Percentiles rank a stretch among this genome's conserved stretches.
Conservation (phyloP, 2,329 filamentous ascomycete species). For the Apiospora aurea region DNA sequence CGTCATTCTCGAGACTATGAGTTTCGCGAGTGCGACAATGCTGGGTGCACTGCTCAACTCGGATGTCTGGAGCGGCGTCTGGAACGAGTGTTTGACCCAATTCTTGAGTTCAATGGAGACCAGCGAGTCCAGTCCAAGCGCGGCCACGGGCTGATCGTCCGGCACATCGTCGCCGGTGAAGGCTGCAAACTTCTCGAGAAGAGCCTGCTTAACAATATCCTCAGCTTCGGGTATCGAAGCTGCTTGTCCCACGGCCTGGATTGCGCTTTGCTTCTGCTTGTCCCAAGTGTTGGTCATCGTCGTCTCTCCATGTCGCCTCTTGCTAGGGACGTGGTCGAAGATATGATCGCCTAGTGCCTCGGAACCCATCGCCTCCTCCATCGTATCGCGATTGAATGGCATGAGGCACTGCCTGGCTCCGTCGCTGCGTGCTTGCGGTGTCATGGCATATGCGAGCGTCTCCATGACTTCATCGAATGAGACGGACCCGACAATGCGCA, state of each 20-base stretch:
- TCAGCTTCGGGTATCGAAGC: conserved; percentile 29
- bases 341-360: conserved; percentile 27
- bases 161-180: neutral
- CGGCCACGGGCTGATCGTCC: neutral
- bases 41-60: conserved; percentile 29
- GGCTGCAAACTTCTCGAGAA: conserved; percentile 23
- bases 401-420: conserved; percentile 29
- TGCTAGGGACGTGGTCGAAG: conserved; percentile 29
- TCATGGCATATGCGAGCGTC: conserved; percentile 31
- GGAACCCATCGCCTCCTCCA: conserved; percentile 28
- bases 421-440: conserved; percentile 26
- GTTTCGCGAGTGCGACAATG: conserved; percentile 2
- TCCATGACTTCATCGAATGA: conserved; percentile 30
- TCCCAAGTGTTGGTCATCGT: neutral
- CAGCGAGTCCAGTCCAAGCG: neutral
- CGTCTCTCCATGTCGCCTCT: conserved; percentile 13
- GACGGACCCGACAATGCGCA: conserved; percentile 29
- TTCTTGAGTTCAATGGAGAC: neutral
- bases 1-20: conserved; percentile 25
- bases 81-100: neutral
- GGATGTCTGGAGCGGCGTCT: neutral
- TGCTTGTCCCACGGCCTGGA: conserved; percentile 25
- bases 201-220: conserved; percentile 27
- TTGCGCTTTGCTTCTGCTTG: conserved; percentile 17
- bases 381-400: conserved; percentile 30